Conservation (phyloP, 2,329 filamentous ascomycete species). For the Lizonia empirigonia region DNA sequence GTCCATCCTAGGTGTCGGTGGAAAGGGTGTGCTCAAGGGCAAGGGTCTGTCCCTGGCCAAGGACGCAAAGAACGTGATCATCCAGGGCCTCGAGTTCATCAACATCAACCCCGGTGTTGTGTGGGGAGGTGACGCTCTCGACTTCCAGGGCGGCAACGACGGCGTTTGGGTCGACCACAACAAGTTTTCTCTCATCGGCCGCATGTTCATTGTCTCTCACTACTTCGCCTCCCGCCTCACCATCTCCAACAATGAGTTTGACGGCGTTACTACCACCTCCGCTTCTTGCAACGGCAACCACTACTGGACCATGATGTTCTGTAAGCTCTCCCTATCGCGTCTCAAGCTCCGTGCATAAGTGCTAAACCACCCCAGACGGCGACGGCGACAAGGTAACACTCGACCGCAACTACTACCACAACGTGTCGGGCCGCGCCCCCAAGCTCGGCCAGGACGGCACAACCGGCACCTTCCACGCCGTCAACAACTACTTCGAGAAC, state of each 20-base stretch:
- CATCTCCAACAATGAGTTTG: constrained; percentile 26
- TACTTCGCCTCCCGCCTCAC: constrained; percentile 17
- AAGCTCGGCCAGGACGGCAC: constrained; percentile 32
- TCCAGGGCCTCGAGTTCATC: constrained; percentile 49
- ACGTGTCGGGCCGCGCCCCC: constrained; percentile 21
- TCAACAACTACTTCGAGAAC: constrained; percentile 24
- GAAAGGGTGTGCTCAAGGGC: constrained; percentile 47
- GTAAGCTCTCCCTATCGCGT: neutral
- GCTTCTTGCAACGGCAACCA: constrained; percentile 25
- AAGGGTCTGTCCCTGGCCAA: constrained; percentile 47
- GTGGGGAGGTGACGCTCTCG: constrained; percentile 48
- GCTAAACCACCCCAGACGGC: constrained; percentile 12
- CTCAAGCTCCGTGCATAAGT: neutral
- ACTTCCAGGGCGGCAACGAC: constrained; percentile 34
- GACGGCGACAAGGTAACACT: constrained; percentile 25
- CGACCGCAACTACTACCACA: constrained; percentile 26
- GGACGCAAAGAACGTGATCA: constrained; percentile 42
- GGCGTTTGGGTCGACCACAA: constrained; percentile 44
- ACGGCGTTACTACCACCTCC: constrained; percentile 21
- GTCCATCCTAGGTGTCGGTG: constrained; percentile 49
- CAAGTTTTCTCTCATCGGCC: constrained; percentile 45
- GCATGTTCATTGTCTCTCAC: neutral
- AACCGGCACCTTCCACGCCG: constrained; percentile 24
- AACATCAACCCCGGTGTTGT: constrained; percentile 46
- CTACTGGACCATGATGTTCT: constrained; percentile 30